phyloP scores from a whole-genome alignment of 768 basidiomycete species.

The Asterophora parasitica region DNA sequence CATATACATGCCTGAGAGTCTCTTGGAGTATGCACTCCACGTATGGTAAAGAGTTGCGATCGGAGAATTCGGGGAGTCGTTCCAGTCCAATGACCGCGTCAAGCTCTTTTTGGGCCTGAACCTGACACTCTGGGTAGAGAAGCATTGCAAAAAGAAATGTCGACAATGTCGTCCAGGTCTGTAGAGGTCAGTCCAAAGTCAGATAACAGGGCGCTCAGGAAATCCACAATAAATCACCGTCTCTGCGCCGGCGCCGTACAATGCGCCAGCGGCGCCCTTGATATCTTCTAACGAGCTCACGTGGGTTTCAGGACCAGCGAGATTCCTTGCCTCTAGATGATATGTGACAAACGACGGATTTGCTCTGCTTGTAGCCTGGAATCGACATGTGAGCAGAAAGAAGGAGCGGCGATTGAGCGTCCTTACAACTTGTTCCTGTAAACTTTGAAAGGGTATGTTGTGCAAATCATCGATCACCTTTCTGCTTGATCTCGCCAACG shows the following conservation, averaged over 20 bases:
- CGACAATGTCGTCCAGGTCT: constrained; percentile 28
- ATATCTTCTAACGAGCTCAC: constrained; percentile 13
- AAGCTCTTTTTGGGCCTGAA: constrained; percentile 36
- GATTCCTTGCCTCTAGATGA: constrained; percentile 11
- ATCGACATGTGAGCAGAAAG: too few relatives aligned
- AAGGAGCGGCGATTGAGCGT: neutral
- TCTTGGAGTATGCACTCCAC: constrained; percentile 33
- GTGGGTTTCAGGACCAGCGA: neutral
- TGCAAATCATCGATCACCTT: constrained; percentile 17
- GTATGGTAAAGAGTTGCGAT: constrained; percentile 30
- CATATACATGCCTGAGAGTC: constrained; percentile 17
- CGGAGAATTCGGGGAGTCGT: constrained; percentile 32
- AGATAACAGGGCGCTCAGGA: neutral
- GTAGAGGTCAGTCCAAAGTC: neutral
- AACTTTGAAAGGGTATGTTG: constrained; percentile 25
- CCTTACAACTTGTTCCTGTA: constrained; percentile 28
- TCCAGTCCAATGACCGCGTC: constrained; percentile 33
- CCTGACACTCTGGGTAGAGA: constrained; percentile 30
- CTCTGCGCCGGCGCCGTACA: constrained; percentile 28
- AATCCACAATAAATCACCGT: constrained; percentile 22
- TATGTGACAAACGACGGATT: constrained; percentile 16
- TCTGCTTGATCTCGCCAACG: constrained; percentile 11
- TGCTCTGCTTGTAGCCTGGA: constrained; percentile 17
- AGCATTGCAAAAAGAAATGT: constrained; percentile 38
- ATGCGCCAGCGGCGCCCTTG: constrained; percentile 14